These are phyloP conservation scores for Botrytis deweyae DNA, from an alignment of 2,329 filamentous ascomycete genomes.

Conservation along the genomic window DNA sequence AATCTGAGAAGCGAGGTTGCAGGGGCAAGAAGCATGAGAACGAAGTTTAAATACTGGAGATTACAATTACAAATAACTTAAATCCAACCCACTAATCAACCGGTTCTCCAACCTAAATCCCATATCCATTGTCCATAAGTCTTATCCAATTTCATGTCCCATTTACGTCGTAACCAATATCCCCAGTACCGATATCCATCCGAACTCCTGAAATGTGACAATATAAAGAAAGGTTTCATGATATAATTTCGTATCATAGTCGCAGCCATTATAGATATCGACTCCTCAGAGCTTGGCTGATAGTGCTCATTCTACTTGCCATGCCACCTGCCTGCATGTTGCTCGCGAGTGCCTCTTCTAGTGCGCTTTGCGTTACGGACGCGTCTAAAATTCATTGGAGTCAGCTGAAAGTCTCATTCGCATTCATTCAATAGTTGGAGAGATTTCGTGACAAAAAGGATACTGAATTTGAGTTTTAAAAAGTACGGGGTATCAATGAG, in stretches of 20 bases:
- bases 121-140: neutral
- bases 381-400: slow-evolving; percentile 50
- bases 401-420: neutral
- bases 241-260: slow-evolving; percentile 15
- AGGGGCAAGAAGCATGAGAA: neutral
- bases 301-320: slow-evolving; percentile 63
- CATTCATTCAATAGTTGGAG: neutral
- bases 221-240: neutral
- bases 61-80: neutral
- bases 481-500: neutral
- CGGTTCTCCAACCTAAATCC: neutral
- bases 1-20: neutral
- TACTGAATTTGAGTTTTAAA: neutral
- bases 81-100: neutral
- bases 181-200: neutral
- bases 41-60: neutral
- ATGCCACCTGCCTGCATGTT: slow-evolving; percentile 64
- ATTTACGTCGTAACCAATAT: neutral
- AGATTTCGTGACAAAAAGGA: neutral
- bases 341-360: slow-evolving; percentile 75
- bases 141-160: neutral
- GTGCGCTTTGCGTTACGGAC: slow-evolving; percentile 75
- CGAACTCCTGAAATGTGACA: neutral
- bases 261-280: slow-evolving; percentile 46
- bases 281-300: slow-evolving; percentile 65